Base-by-base conservation (phyloP, 1,139 yeast species). In the Blastobotrys arbuscula region DNA sequence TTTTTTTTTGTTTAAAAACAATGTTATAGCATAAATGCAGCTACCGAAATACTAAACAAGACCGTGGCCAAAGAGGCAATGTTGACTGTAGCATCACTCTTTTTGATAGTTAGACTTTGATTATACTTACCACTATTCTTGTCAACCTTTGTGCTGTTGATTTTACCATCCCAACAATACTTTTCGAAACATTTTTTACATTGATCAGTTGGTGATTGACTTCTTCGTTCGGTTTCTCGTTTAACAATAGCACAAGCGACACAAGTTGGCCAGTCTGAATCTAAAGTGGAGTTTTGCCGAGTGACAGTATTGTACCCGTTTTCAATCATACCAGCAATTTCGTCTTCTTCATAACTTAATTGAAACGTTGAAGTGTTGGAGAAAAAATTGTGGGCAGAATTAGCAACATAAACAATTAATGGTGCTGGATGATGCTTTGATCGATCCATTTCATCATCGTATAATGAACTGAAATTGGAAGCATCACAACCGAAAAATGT, bases 401-500 rank as follows among this genome's bases (percentile, higher is more conserved):
- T 89, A 49, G 96, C 94, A 55, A 83, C 73, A 66, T 87, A 89
- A 19, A 89, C 81, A 49, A 89, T 73, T 54, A 89, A 70, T 2
- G 97, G 97, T 33, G 94, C 87, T 41, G 71, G 52, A 42, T 55
- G 52, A 13, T 60, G 55, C 36, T 52, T 50, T 33, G 52, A 57
- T 12, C 55, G 50, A 23, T 39, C 44, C 16, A 49, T 26, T 30
- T 55, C 49, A 19, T 43, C 47, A 13, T 69, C 61, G 31, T 69
- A 69, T 50, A 82, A 68, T 37, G 70, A 66, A 3, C 92, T 80
- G 62, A 85, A 67, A 50, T 62, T 59, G 2, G 68, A 62, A 13
- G 86, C 78, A 63, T 87, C 79, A 68, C 97, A 89, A 44, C 97
- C 97, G 61, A 89, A 89, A 71, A 89, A 89, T 0, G 88, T 76